Conservation (phyloP, 108 stramenopile species). For the Pseudonitzschia pungens region DNA sequence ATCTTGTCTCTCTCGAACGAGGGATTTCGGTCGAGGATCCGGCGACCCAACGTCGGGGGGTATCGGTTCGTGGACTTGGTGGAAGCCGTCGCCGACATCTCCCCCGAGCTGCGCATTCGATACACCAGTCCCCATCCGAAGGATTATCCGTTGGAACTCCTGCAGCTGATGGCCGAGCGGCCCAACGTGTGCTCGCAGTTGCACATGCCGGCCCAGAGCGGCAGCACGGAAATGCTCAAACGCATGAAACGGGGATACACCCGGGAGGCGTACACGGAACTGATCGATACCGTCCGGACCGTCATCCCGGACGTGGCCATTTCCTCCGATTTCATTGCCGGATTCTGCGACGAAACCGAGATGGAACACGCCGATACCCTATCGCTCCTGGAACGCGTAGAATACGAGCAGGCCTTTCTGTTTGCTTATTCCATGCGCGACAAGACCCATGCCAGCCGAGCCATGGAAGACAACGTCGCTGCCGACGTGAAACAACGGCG, state of each 20-base stretch:
- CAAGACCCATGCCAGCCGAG: conserved; percentile 91
- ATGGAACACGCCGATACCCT: conserved; percentile 93
- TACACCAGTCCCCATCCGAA: conserved; percentile 99
- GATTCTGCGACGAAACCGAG: conserved; percentile 98
- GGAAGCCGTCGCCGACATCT: conserved; percentile 73
- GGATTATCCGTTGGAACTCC: conserved; percentile 90
- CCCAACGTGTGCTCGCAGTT: conserved; percentile 90
- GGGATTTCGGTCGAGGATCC: conserved; percentile 85
- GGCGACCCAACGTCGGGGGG: conserved; percentile 74
- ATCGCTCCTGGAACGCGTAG: conserved; percentile 80
- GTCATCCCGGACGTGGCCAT: conserved; percentile 90
- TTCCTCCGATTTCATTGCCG: conserved; percentile 94
- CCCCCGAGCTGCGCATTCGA: conserved; percentile 92
- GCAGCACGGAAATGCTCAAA: conserved; percentile 83
- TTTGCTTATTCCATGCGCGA: conserved; percentile 96
- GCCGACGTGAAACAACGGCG: conserved; percentile 84
- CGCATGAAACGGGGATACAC: conserved; percentile 96
- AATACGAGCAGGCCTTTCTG: conserved; percentile 96
- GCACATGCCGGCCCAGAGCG: conserved; percentile 97
- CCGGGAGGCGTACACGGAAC: conserved; percentile 90
- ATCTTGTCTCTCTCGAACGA: conserved; percentile 58
- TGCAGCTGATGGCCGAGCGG: conserved; percentile 90
- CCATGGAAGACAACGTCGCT: conserved; percentile 93
- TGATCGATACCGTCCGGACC: conserved; percentile 70
- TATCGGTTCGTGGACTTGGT: conserved; percentile 95